Conservation (phyloP, 1,139 yeast species). For the Nakaseomyces uthaithaninus region DNA sequence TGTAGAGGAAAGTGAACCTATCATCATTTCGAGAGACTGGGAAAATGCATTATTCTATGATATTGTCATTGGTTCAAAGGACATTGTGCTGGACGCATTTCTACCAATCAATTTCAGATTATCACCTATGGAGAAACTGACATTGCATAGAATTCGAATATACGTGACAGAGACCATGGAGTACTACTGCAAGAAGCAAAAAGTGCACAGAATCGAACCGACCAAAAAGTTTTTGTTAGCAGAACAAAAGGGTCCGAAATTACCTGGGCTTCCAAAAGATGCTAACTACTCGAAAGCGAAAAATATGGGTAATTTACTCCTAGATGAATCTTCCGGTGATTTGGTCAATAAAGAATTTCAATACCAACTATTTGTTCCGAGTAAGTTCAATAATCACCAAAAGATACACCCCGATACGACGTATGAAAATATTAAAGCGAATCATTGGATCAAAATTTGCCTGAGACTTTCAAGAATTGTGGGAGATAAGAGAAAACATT, state of each 20-base stretch:
- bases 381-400: conserved; percentile 83
- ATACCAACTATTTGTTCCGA: conserved; percentile 78
- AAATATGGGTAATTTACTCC: conserved; percentile 37
- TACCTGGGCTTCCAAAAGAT: conserved; percentile 29
- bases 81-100: conserved; percentile 72
- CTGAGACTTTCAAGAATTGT: conserved; percentile 63
- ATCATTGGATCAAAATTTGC: conserved; percentile 95
- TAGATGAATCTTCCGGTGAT: conserved; percentile 32
- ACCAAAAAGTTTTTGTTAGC: conserved; percentile 66
- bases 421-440: conserved; percentile 69
- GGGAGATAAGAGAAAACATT: conserved; percentile 66
- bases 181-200: conserved; percentile 75
- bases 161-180: conserved; percentile 84
- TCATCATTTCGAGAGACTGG: conserved; percentile 86
- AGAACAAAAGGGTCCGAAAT: conserved; percentile 61
- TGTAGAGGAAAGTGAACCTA: conserved; percentile 86
- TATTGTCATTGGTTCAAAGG: conserved; percentile 80
- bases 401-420: conserved; percentile 49
- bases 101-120: conserved; percentile 78
- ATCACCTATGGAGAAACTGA: conserved; percentile 80
- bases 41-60: conserved; percentile 86
- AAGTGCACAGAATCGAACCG: conserved; percentile 89
- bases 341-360: conserved; percentile 60
- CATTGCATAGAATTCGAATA: conserved; percentile 75
- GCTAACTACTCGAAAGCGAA: conserved; percentile 33